Conservation (phyloP, 1,284 basidiomycete genomes). For the Thelephora terrestris region DNA sequence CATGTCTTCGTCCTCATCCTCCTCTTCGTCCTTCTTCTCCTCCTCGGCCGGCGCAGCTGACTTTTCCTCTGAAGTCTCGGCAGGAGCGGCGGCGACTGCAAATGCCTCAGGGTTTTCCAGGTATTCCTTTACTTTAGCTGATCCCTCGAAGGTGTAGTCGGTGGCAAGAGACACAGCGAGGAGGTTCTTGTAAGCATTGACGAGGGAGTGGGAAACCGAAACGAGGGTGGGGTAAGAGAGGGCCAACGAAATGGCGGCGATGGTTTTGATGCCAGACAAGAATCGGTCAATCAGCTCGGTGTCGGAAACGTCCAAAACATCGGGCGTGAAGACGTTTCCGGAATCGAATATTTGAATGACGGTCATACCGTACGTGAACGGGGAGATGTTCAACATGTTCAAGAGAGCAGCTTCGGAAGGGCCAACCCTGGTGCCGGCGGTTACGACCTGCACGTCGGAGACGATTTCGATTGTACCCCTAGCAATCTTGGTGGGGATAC, state of each 20-base stretch:
- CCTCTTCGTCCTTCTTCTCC: slow-evolving; percentile 71
- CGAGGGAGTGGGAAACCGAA: slow-evolving; percentile 88
- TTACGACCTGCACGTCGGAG: slow-evolving; percentile 92
- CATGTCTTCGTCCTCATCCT: slow-evolving; percentile 76
- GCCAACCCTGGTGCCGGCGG: slow-evolving; percentile 88
- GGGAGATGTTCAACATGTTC: slow-evolving; percentile 99
- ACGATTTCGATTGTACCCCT: slow-evolving; percentile 99
- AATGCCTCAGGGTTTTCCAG: slow-evolving; percentile 96
- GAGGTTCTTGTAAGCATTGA: slow-evolving; percentile 99
- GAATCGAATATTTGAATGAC: slow-evolving; percentile 91
- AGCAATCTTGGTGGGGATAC: slow-evolving; percentile 99
- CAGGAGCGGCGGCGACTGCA: slow-evolving; percentile 65
- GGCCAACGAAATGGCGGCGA: slow-evolving; percentile 93
- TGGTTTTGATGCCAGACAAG: slow-evolving; percentile 87
- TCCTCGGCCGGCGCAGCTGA: slow-evolving; percentile 40
- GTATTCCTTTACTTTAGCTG: slow-evolving; percentile 67
- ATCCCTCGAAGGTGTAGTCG: slow-evolving; percentile 92
- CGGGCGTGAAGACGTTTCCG: slow-evolving; percentile 84
- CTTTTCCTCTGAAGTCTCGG: slow-evolving; percentile 40
- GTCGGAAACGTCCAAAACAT: slow-evolving; percentile 94
- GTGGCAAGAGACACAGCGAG: slow-evolving; percentile 86
- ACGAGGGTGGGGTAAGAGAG: slow-evolving; percentile 94
- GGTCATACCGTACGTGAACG: slow-evolving; percentile 98
- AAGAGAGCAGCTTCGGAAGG: slow-evolving; percentile 94
- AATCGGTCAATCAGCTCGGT: slow-evolving; percentile 86